These are phyloP conservation scores for Cladophialophora psammophila DNA, from an alignment of 2,329 filamentous ascomycete genomes.

Conservation along the genomic window DNA sequence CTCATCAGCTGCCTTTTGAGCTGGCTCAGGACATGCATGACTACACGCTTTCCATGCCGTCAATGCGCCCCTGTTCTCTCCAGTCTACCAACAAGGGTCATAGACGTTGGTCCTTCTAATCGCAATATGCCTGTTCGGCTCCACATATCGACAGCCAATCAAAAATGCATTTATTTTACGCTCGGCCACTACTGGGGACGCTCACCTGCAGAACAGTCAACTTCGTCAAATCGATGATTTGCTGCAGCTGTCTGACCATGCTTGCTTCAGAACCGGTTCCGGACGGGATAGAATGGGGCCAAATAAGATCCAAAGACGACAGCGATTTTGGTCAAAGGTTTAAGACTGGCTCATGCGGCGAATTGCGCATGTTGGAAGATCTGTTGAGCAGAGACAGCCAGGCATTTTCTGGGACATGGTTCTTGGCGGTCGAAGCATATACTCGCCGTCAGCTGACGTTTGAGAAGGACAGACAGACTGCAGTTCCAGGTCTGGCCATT, in stretches of 20 bases:
- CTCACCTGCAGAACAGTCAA: no score
- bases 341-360: no score
- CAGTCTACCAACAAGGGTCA: neutral
- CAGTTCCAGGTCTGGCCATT: slow-evolving; percentile 13
- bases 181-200: neutral
- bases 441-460: slow-evolving; percentile 4
- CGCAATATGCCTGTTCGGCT: neutral
- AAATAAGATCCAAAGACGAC: no score
- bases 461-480: slow-evolving; percentile 10
- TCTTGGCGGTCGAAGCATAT: slow-evolving; percentile 5
- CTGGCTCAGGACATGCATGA: neutral
- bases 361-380: no score
- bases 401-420: neutral
- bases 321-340: slow-evolving; percentile 3
- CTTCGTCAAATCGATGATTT: no score
- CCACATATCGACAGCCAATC: neutral
- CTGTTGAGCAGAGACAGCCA: no score
- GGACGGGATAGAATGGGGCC: no score
- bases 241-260: no score
- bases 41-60: neutral
- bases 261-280: no score
- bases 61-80: neutral
- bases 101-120: neutral
- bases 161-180: neutral
- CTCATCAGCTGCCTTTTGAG: neutral